Evolutionary conservation across 352 stramenopile species (phyloP).

Genomic region (Pythium grandisporangium): DNA sequence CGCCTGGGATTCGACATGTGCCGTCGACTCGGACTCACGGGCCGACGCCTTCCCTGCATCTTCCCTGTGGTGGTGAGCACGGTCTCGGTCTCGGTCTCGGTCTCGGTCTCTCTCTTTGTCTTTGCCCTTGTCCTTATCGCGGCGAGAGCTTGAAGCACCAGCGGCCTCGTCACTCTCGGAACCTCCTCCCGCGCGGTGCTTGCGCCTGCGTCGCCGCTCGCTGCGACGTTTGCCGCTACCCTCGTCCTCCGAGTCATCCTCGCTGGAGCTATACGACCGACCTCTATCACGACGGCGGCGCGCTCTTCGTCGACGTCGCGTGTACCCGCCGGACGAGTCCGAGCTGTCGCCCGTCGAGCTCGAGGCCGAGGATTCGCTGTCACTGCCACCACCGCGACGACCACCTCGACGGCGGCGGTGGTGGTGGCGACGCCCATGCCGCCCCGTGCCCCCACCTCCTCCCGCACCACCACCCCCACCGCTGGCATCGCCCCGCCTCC

Average conservation of each 20-base stretch:
- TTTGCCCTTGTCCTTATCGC: slow-evolving; percentile 29
- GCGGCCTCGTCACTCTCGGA: slow-evolving; percentile 8
- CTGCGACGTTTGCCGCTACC: slow-evolving; percentile 26
- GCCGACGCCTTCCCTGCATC: background rate
- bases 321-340: slow-evolving; percentile 21
- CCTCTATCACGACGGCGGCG: slow-evolving; percentile 28
- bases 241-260: slow-evolving; percentile 42
- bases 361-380: slow-evolving; percentile 38
- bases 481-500: slow-evolving; percentile 1
- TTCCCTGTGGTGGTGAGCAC: background rate
- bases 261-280: slow-evolving; percentile 35
- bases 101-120: slow-evolving; percentile 19
- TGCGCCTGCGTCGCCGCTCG: slow-evolving; percentile 28
- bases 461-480: background rate
- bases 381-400: slow-evolving; percentile 17
- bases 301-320: too few species aligned
- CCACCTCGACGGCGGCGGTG: slow-evolving; percentile 13
- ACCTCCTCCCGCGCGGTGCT: slow-evolving; percentile 15
- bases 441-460: background rate
- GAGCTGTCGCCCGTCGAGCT: slow-evolving; percentile 45
- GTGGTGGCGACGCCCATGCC: slow-evolving; percentile 15
- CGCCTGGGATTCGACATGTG: too few species aligned
- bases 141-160: slow-evolving; percentile 3
- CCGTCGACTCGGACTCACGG: too few species aligned
- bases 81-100: background rate